phyloP scores from a whole-genome alignment of 306 rosid genomes.

The Casuarina cunninghamiana region DNA sequence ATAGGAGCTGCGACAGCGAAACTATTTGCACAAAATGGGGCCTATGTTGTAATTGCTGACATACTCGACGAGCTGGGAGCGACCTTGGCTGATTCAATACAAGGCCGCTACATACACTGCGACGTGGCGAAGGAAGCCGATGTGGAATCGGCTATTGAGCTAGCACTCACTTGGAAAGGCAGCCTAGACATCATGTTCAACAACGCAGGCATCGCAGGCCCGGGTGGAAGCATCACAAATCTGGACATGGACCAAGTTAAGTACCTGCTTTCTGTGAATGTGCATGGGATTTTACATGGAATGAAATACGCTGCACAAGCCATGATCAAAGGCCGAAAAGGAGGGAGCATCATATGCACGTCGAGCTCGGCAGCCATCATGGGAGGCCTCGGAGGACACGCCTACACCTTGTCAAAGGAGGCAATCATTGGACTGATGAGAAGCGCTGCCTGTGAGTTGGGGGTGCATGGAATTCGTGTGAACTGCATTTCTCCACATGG shows the following conservation, averaged over 20 bases:
- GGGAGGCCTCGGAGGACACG: conserved; percentile 76
- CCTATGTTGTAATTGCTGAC: conserved; percentile 71
- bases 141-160: conserved; percentile 62
- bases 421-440: conserved; percentile 62
- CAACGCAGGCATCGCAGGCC: conserved; percentile 72
- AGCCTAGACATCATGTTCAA: conserved; percentile 70
- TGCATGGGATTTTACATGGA: conserved; percentile 65
- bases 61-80: conserved; percentile 67
- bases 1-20: conserved; percentile 84
- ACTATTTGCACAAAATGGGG: conserved; percentile 64
- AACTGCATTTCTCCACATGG: conserved; percentile 79
- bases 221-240: conserved; percentile 56
- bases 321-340: conserved; percentile 52
- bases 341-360: conserved; percentile 73
- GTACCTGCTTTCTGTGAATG: conserved; percentile 45
- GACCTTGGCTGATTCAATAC: conserved; percentile 45
- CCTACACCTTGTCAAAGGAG: conserved; percentile 65
- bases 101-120: conserved; percentile 72
- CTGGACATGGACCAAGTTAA: conserved; percentile 53
- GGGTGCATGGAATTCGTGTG: conserved; percentile 69
- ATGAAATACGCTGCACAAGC: conserved; percentile 71
- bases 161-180: conserved; percentile 68
- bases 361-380: conserved; percentile 68
- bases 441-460: conserved; percentile 75
- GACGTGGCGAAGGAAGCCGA: conserved; percentile 71